Evolutionary conservation across 176 grass and related monocot genomes (phyloP).

Genomic region (Zizania latifolia): DNA sequence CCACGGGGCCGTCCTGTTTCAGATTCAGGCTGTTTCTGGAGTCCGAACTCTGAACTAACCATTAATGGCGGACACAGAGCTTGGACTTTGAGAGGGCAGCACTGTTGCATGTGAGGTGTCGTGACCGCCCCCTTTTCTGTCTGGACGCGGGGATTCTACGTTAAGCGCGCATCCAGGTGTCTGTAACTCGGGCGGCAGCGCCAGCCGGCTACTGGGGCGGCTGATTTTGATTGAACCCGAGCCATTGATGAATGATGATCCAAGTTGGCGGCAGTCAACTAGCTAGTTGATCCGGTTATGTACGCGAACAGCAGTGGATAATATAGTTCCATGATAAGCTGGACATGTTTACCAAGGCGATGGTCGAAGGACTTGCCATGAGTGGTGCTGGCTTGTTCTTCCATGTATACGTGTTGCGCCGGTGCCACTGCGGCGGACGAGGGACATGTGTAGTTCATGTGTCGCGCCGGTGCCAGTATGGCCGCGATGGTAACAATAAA

Average conservation of each 20-base stretch:
- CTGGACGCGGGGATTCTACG: slow-evolving; percentile 1
- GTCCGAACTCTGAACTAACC: background rate
- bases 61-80: background rate
- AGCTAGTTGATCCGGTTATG: background rate
- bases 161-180: background rate
- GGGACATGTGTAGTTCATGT: background rate
- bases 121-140: background rate
- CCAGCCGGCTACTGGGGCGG: background rate
- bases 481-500: too few relatives aligned
- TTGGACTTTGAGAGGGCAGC: background rate
- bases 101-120: slow-evolving; percentile 24
- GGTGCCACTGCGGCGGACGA: too few relatives aligned
- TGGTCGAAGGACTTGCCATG: background rate
- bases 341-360: background rate
- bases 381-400: too few relatives aligned
- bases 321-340: background rate
- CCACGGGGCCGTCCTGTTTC: background rate
- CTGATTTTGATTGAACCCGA: background rate
- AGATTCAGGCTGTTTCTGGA: background rate
- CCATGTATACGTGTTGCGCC: too few relatives aligned
- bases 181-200: background rate
- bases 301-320: background rate
- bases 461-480: too few relatives aligned
- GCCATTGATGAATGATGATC: slow-evolving; percentile 3
- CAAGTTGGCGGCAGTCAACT: slow-evolving; percentile 5